phyloP scores from a whole-genome alignment of 495 filamentous ascomycete genomes.

The Beverwykella pulmonaria region DNA sequence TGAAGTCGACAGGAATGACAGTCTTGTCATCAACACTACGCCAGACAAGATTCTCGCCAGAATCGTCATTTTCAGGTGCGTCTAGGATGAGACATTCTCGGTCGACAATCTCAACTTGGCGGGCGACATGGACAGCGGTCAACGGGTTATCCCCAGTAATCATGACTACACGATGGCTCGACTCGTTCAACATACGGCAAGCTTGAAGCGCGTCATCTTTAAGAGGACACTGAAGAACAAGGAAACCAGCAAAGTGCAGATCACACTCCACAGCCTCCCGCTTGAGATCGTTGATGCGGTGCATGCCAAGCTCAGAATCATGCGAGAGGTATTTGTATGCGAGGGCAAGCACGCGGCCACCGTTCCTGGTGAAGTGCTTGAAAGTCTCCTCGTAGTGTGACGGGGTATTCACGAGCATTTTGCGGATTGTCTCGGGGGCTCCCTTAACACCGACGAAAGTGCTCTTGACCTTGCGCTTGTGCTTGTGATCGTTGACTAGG shows the following conservation, averaged over 20 bases:
- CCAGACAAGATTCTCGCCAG: constrained; percentile 85
- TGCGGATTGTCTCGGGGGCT: constrained; percentile 92
- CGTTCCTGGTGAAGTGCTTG: constrained; percentile 96
- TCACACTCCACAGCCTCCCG: constrained; percentile 88
- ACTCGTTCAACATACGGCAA: constrained; percentile 97
- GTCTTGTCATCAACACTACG: constrained; percentile 90
- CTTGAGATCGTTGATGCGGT: constrained; percentile 86
- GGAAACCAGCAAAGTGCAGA: constrained; percentile 88
- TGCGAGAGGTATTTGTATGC: constrained; percentile 87
- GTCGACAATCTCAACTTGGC: constrained; percentile 96
- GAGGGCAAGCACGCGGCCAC: constrained; percentile 88
- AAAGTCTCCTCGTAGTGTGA: constrained; percentile 95
- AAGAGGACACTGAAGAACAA: constrained; percentile 91
- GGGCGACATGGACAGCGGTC: constrained; percentile 93
- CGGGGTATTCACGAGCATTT: constrained; percentile 83
- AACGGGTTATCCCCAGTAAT: constrained; percentile 98
- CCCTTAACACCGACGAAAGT: constrained; percentile 97
- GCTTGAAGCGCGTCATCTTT: constrained; percentile 95
- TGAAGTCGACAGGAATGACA: constrained; percentile 84
- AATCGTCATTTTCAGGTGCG: constrained; percentile 85
- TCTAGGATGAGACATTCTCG: constrained; percentile 93
- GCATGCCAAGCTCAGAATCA: constrained; percentile 77
- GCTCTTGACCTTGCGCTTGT: constrained; percentile 69
- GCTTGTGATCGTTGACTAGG: constrained; percentile 64
- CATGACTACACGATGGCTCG: constrained; percentile 98